A percentile compares a stretch with the other conserved stretches of the same genome.
These are phyloP conservation scores for Pseudogymnoascus sp. DNA, from an alignment of 2,329 filamentous ascomycete genomes.

Conservation along the genomic window DNA sequence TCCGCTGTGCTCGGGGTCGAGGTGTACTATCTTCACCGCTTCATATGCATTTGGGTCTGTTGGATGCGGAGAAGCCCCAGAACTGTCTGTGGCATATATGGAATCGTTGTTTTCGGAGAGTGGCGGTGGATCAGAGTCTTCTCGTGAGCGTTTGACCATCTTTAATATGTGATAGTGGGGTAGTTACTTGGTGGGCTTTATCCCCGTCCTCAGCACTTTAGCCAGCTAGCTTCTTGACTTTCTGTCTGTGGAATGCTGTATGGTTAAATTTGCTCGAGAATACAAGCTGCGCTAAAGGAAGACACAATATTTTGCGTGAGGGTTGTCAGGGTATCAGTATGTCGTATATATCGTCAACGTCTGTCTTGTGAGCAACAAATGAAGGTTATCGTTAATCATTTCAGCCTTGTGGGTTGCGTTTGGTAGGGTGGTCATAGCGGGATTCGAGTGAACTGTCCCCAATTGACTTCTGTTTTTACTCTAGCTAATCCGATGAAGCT, in stretches of 20 bases:
- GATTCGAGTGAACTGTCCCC: too few relatives aligned
- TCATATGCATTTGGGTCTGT: constrained; percentile 17
- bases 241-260: constrained; percentile 14
- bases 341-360: neutral
- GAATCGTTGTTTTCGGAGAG: constrained; percentile 1
- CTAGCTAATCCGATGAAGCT: too few relatives aligned
- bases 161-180: constrained; percentile 26
- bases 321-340: neutral
- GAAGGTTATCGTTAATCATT: neutral
- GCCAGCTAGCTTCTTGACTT: constrained; percentile 6
- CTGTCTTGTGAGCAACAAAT: neutral
- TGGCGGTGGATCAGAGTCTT: constrained; percentile 37
- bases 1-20: constrained; percentile 47
- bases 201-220: constrained; percentile 7
- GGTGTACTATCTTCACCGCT: constrained; percentile 48
- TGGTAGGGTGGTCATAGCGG: neutral
- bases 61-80: constrained; percentile 23
- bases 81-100: constrained; percentile 12
- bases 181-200: constrained; percentile 23
- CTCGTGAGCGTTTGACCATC: constrained; percentile 55
- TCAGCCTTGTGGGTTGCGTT: neutral
- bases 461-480: too few relatives aligned
- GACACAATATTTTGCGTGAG: neutral
- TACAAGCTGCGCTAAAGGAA: neutral
- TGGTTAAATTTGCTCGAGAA: neutral